Base-by-base conservation (phyloP, 768 basidiomycete species). In the Xerocomus spinulosus region DNA sequence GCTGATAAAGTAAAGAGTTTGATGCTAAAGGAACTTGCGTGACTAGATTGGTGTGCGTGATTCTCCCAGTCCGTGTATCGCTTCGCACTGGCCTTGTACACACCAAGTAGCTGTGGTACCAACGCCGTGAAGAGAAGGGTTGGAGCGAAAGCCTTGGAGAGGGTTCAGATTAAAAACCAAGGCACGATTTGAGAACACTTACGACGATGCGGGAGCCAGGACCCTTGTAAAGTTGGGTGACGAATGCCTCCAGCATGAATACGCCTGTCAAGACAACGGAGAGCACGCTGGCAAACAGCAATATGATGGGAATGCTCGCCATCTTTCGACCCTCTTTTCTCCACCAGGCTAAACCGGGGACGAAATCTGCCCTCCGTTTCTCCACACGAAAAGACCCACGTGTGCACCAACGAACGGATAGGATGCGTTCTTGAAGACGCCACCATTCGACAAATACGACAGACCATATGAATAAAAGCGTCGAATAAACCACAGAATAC, bases 1-100 rank as follows among this genome's bases (percentile, higher is more conserved):
- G 87, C 83, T 26, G 86, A 85, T 45, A 98, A 76, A 1, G 86
- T 81, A 62, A 98, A 99, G 3, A 89, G 87, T 68, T 97, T 99
- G 62, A 87, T 73, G 14, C 93, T 92, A 21, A 96, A 75, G 15
- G 88, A 90, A 7, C 81, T 78, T 49, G 82, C 79, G 62, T 91
- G 81, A 2, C 80, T 79, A 3, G 85, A 85, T 53, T 86, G 80
- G 55, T 88, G 88, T 1, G 79, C 74, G 62, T 97, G 93, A 61
- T 96, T 94, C 70, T 99, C 95, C 89, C 91, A 94, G 36, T 77
- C 69, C 0, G 93, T 92, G 44, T 97, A 74, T 15, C 74, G 70
- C 42, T 70, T 71, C 2, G 91, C 89, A 40, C 83, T 73, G 5
- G 68, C 55, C 55, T 87, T 84, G 65, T 92, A 95, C 8, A 86